Base-by-base conservation (phyloP, 2,329 filamentous ascomycete genomes). In the Epichloe baconii region DNA sequence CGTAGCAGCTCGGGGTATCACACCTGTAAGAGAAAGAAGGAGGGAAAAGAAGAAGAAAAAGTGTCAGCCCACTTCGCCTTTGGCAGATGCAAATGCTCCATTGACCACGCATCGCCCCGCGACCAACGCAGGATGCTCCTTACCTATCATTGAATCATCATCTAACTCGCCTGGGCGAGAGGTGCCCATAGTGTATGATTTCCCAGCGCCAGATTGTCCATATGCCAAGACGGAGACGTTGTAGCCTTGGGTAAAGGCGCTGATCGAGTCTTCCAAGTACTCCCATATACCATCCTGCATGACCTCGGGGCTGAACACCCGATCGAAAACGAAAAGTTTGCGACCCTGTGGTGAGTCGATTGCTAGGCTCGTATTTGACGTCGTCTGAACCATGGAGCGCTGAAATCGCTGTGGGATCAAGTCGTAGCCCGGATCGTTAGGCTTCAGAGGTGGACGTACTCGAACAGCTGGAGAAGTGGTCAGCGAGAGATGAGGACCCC, bases 141-240 rank as follows among this genome's bases (percentile, higher is more conserved):
- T 77, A 93, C 88, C 89, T 86, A 91, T 93, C 34, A 80, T 68
- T 7, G 84, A 78, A 34, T 75, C 57, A 60, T 91, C 77, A 26
- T 73, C 75, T 62, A 94, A 85, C 61, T 96, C 90, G 21, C 68
- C 68, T 2, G 90, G 88, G 4, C 89, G 89, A 0, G 91, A 89
- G 0, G 93, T 98, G 52, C 93, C 93, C 93, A 98, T 98, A 0
- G 93, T 98, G 65, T 95, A 97, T 3, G 91, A 97, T 71, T 98
- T 98, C 59, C 93, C 93, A 11, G 93, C 89, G 52, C 93, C 93
- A 31, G 93, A 98, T 72, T 98, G 93, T 58, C 93, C 93, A 63
- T 98, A 98, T 46, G 93, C 93, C 60, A 98, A 74, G 47, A 98
- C 81, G 3, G 93, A 98, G 53, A 98, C 93, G 79, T 98, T 98